These are phyloP conservation scores for Raphanus sativus DNA, from an alignment of 345 rosid genomes.

Conservation along the genomic window DNA sequence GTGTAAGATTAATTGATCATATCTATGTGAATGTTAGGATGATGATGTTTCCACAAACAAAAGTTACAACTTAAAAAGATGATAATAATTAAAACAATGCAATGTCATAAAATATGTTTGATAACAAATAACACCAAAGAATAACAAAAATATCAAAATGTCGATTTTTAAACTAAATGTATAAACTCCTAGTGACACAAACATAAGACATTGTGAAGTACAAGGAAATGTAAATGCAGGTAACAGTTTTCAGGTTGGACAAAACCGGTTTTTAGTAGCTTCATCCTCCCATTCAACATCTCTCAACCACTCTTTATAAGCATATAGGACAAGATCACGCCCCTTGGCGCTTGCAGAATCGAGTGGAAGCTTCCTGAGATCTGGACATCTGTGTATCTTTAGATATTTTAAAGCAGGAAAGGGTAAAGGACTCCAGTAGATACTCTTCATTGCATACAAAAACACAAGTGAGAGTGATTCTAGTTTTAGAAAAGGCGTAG, in stretches of 20 bases:
- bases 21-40: too few species aligned
- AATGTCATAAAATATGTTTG: too few species aligned
- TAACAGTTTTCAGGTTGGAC: not conserved
- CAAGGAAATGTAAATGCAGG: not conserved
- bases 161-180: too few species aligned
- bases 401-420: not conserved
- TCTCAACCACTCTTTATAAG: not conserved
- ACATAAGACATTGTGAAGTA: not conserved
- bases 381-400: not conserved
- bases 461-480: not conserved
- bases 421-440: not conserved
- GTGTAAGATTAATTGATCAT: too few species aligned
- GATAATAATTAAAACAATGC: too few species aligned
- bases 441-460: not conserved
- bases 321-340: not conserved
- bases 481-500: slow-evolving; percentile 27
- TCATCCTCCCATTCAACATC: not conserved
- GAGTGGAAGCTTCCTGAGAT: not conserved
- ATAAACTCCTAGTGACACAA: too few species aligned
- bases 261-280: not conserved
- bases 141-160: too few species aligned
- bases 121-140: too few species aligned
- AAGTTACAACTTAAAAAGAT: too few species aligned
- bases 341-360: slow-evolving; percentile 5
- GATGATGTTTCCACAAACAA: too few species aligned